A percentile compares a stretch with the other conserved stretches of the same genome.
phyloP scores from a whole-genome alignment of 2,329 filamentous ascomycete species.

The Colletotrichum sp. region DNA sequence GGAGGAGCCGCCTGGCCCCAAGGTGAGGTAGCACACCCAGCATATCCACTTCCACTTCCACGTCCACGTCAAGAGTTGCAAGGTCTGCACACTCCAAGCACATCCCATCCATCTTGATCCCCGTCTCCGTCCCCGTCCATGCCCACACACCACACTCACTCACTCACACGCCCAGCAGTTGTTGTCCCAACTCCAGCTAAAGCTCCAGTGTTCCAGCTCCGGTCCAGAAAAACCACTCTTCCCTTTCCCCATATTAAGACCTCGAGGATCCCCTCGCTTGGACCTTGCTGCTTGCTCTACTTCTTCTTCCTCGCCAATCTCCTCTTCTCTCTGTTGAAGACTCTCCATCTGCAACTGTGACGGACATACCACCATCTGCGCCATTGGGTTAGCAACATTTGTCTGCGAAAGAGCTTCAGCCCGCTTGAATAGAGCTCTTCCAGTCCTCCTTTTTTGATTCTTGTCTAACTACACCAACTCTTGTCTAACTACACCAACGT shows the following conservation, averaged over 20 bases:
- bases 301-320: background rate
- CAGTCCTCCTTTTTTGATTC: background rate
- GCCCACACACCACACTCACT: background rate
- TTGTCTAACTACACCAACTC: background rate
- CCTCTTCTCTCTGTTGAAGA: background rate
- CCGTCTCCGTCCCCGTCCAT: background rate
- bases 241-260: constrained; percentile 19
- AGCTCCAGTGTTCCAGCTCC: background rate
- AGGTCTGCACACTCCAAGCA: background rate
- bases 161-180: background rate
- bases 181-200: background rate
- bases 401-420: background rate
- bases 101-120: background rate
- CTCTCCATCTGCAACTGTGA: background rate
- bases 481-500: background rate
- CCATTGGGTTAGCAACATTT: background rate
- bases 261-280: constrained; percentile 18
- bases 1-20: constrained; percentile 1
- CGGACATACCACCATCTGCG: background rate
- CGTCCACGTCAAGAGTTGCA: background rate
- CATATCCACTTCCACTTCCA: constrained; percentile 9
- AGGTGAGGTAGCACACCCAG: background rate
- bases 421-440: background rate
- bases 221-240: constrained; percentile 8
- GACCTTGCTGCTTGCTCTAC: background rate